phyloP scores from a whole-genome alignment of 345 rosid genomes.

The Eucalyptus urophylla region DNA sequence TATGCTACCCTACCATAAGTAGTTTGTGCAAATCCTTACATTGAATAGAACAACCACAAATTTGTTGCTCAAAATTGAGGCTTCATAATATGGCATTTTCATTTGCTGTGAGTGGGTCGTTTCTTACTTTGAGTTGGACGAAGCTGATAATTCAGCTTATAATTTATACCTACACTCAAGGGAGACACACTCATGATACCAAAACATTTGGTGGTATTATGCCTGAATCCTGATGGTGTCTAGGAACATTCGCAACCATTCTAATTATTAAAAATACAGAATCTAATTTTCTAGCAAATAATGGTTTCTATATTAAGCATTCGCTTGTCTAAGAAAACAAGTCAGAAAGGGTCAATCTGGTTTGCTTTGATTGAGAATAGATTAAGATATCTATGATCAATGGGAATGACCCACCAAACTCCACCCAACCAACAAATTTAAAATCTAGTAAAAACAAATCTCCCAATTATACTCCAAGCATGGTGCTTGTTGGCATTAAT shows the following conservation, averaged over 20 bases:
- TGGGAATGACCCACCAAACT: background rate
- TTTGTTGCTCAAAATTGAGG: background rate
- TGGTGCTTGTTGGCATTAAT: background rate
- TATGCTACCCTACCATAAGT: background rate
- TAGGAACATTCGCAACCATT: background rate
- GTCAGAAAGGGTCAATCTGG: background rate
- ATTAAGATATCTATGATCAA: background rate
- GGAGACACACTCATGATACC: background rate
- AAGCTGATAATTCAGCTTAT: background rate
- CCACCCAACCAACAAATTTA: background rate
- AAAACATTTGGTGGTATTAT: background rate
- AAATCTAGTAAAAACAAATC: background rate
- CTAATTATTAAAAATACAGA: background rate
- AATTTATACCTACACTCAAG: background rate
- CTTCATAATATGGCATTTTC: background rate
- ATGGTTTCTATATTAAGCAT: background rate
- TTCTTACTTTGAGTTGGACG: background rate
- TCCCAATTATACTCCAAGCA: background rate
- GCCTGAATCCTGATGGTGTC: background rate
- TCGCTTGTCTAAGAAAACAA: background rate
- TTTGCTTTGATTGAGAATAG: background rate
- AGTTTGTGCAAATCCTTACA: background rate
- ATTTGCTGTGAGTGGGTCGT: background rate
- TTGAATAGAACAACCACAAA: background rate
- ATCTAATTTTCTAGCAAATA: background rate